Conservation (phyloP, 2,329 filamentous ascomycete genomes). For the Neoarthrinium moseri region DNA sequence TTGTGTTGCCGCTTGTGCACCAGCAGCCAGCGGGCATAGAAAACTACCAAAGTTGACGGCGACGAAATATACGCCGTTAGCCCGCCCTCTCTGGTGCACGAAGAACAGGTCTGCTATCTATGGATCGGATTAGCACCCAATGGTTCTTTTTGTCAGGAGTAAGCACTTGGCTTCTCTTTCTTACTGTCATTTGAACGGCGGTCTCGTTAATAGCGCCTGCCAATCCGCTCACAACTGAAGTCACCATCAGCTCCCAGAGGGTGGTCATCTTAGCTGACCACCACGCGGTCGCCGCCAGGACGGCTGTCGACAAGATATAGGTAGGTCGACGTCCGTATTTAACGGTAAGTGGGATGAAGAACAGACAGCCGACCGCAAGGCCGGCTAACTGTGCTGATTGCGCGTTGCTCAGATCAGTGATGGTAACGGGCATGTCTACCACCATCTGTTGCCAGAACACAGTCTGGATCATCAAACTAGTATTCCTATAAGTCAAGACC, state of each 20-base stretch:
- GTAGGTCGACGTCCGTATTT: conserved; percentile 32
- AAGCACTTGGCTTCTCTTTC: background rate
- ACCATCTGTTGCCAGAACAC: conserved; percentile 34
- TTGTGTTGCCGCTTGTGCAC: conserved; percentile 19
- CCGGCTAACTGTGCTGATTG: conserved; percentile 28
- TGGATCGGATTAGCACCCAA: no score
- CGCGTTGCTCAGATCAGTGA: conserved; percentile 22
- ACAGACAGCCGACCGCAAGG: conserved; percentile 30
- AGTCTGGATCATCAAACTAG: conserved; percentile 20
- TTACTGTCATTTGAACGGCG: conserved; percentile 35
- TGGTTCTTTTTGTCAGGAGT: no score
- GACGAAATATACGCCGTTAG: conserved; percentile 30
- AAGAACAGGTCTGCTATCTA: conserved; percentile 33
- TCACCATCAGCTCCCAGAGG: conserved; percentile 21
- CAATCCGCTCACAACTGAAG: conserved; percentile 28
- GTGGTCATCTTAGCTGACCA: conserved; percentile 21
- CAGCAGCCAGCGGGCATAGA: conserved; percentile 29
- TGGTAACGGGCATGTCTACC: conserved; percentile 24
- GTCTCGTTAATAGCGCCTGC: conserved; percentile 38
- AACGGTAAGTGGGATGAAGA: conserved; percentile 32
- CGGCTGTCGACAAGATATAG: conserved; percentile 23
- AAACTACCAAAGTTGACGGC: conserved; percentile 29
- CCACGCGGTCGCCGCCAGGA: conserved; percentile 20
- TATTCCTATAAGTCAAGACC: no score
- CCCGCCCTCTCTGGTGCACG: conserved; percentile 28